These are phyloP conservation scores for Stentor roeselii DNA, from an alignment of 73 alveolate species.

Conservation along the genomic window DNA sequence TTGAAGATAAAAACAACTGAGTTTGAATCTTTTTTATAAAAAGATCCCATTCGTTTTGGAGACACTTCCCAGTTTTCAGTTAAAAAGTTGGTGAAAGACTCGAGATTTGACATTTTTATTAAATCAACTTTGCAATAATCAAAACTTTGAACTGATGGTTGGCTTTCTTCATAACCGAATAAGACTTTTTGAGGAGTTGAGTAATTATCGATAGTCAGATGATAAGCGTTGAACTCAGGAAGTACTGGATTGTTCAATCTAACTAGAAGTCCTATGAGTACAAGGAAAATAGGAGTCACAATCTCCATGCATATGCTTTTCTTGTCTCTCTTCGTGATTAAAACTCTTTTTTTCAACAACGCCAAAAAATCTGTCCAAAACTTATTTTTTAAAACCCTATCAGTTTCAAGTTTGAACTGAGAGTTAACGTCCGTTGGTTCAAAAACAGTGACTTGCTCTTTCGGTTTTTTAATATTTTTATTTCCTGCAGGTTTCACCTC, in stretches of 20 bases:
- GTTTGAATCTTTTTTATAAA: neutral
- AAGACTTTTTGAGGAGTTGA: conserved; percentile 29
- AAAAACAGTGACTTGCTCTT: neutral
- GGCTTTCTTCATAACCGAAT: conserved; percentile 20
- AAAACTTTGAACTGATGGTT: neutral
- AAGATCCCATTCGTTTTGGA: conserved; percentile 29
- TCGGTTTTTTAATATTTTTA: no score
- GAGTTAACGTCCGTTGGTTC: conserved; percentile 32
- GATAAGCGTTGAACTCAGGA: conserved; percentile 28
- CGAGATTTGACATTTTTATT: neutral
- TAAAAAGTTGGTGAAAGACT: neutral
- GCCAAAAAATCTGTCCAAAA: conserved; percentile 68
- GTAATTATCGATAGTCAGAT: neutral
- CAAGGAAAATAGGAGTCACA: conserved; percentile 71
- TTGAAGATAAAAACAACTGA: no score
- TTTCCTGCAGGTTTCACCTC: no score
- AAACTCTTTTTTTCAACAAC: conserved; percentile 64
- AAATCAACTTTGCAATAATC: neutral
- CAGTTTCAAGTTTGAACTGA: conserved; percentile 42
- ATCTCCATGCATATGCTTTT: conserved; percentile 78
- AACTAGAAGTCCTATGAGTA: conserved; percentile 70
- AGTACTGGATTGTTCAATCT: conserved; percentile 10
- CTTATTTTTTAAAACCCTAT: conserved; percentile 19
- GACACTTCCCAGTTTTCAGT: conserved; percentile 5
- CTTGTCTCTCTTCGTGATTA: conserved; percentile 65